These are phyloP conservation scores for Eragrostis curvula DNA, from an alignment of 176 grass and related monocot genomes.

Conservation along the genomic window DNA sequence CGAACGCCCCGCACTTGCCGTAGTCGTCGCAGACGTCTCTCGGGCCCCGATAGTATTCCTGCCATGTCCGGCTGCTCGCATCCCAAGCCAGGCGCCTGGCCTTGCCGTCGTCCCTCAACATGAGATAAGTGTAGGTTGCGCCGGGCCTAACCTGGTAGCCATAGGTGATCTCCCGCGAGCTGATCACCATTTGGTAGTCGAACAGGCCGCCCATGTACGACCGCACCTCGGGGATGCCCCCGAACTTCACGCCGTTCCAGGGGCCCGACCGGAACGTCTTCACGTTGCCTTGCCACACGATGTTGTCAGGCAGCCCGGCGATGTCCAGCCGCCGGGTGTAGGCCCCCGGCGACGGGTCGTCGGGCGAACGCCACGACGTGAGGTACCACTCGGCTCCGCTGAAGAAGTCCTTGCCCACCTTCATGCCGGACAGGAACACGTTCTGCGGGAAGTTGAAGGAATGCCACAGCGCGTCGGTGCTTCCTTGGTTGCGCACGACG, in stretches of 20 bases:
- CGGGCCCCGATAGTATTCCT: neutral
- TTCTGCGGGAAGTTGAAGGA: slow-evolving; percentile 32
- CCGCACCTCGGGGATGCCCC: slow-evolving; percentile 37
- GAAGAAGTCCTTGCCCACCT: slow-evolving; percentile 25
- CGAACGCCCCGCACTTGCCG: slow-evolving; percentile 41
- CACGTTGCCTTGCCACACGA: slow-evolving; percentile 29
- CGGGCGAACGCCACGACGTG: slow-evolving; percentile 1
- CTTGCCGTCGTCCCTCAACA: neutral
- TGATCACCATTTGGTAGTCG: slow-evolving; percentile 12
- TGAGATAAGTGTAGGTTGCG: slow-evolving; percentile 12
- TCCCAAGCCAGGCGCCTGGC: slow-evolving; percentile 46
- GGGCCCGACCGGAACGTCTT: slow-evolving; percentile 39
- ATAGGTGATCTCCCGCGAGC: too few species aligned
- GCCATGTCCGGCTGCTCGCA: neutral
- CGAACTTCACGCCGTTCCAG: slow-evolving; percentile 36
- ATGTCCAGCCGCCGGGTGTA: too few species aligned
- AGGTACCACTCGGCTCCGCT: slow-evolving; percentile 33
- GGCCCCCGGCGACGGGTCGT: slow-evolving; percentile 56
- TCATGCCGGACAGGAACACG: slow-evolving; percentile 38
- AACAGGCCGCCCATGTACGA: slow-evolving; percentile 13
- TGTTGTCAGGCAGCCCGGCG: too few species aligned
- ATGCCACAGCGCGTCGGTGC: neutral
- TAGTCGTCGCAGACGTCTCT: slow-evolving; percentile 42
- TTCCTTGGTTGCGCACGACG: neutral
- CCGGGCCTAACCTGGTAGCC: too few species aligned